These are phyloP conservation scores for Stipa capillata DNA, from an alignment of 176 grass and related monocot species.

Conservation along the genomic window DNA sequence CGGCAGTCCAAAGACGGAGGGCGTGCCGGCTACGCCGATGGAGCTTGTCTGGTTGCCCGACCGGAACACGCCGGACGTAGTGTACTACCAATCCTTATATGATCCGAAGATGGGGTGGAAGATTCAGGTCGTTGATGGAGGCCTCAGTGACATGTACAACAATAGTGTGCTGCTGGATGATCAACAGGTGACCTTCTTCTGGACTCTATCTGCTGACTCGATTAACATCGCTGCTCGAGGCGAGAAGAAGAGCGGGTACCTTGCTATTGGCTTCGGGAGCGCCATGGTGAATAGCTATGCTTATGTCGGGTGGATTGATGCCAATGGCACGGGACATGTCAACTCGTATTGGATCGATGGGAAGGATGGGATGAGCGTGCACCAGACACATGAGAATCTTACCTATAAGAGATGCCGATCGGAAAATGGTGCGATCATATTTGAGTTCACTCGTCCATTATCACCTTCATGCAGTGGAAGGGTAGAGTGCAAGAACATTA, in stretches of 20 bases:
- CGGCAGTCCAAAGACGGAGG: conserved; percentile 40
- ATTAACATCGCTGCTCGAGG: conserved; percentile 72
- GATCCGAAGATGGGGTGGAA: conserved; percentile 93
- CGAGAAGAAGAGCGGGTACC: conserved; percentile 78
- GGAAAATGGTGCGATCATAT: conserved; percentile 58
- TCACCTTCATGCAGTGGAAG: conserved; percentile 53
- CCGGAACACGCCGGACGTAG: conserved; percentile 78
- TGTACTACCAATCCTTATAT: conserved; percentile 88
- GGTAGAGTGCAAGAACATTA: conserved; percentile 72
- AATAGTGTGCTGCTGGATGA: conserved; percentile 82
- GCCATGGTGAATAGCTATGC: conserved; percentile 74
- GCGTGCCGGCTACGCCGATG: conserved; percentile 63
- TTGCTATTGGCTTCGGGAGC: conserved; percentile 65
- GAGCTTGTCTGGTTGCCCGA: conserved; percentile 74
- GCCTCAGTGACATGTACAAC: conserved; percentile 91
- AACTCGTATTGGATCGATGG: conserved; percentile 71
- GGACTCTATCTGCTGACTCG: conserved; percentile 63
- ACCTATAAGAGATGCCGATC: conserved; percentile 62
- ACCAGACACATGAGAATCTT: conserved; percentile 54
- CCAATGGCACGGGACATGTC: conserved; percentile 56
- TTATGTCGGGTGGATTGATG: conserved; percentile 79
- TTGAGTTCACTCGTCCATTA: conserved; percentile 70
- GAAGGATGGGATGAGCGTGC: conserved; percentile 54
- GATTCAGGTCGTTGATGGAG: conserved; percentile 72
- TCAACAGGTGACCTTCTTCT: conserved; percentile 83